phyloP scores from a whole-genome alignment of 2,329 filamentous ascomycete genomes.

The Tolypocladium amazonense region DNA sequence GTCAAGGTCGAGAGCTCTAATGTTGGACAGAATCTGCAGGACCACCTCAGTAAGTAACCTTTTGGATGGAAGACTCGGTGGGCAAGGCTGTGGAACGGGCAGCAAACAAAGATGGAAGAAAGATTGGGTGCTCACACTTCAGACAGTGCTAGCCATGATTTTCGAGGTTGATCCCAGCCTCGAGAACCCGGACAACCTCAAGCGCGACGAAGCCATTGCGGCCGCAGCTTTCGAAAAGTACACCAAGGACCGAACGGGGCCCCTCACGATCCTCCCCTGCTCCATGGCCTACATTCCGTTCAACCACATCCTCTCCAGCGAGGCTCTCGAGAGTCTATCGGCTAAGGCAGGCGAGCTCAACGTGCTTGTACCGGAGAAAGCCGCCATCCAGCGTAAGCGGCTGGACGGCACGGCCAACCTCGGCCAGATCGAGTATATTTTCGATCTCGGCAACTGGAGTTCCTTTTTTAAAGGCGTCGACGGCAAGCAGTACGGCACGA shows the following conservation, averaged over 20 bases:
- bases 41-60: conserved; percentile 26
- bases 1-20: conserved; percentile 28
- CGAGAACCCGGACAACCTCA: conserved; percentile 28
- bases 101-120: no score
- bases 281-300: conserved; percentile 32
- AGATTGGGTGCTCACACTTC: no score
- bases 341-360: conserved; percentile 10
- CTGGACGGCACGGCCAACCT: conserved; percentile 19
- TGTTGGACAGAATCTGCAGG: conserved; percentile 38
- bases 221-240: conserved; percentile 24
- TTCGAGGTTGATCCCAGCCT: conserved; percentile 33
- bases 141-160: conserved; percentile 27
- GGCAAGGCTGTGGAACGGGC: no score
- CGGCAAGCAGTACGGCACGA: conserved; percentile 34
- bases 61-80: no score
- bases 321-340: conserved; percentile 11
- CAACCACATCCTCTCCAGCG: conserved; percentile 17
- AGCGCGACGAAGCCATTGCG: conserved; percentile 13
- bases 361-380: conserved; percentile 12
- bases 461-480: conserved; percentile 20
- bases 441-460: conserved; percentile 37
- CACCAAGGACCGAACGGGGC: conserved; percentile 17
- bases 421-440: conserved; percentile 38
- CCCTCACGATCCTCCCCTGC: conserved; percentile 26
- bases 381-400: conserved; percentile 18